Evolutionary conservation across 2,329 filamentous ascomycete species (phyloP).

Genomic region (Microdochium paspali): DNA sequence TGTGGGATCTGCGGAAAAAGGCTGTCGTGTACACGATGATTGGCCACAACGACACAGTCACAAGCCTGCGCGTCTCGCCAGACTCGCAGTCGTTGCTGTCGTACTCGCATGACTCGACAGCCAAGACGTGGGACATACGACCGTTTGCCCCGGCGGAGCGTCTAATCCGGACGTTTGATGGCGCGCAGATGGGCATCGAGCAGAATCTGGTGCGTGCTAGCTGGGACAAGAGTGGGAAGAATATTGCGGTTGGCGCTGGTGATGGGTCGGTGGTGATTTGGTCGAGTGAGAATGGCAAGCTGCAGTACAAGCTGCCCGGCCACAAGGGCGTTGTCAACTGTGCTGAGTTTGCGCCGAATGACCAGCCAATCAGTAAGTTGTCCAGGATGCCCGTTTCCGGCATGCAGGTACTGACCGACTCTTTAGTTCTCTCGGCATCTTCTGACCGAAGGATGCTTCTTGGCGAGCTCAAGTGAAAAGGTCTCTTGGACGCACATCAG

Average conservation of each 20-base stretch:
- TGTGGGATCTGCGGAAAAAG: slow-evolving; percentile 94
- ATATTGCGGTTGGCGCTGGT: slow-evolving; percentile 79
- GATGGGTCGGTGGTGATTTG: slow-evolving; percentile 88
- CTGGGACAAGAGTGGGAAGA: slow-evolving; percentile 81
- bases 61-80: slow-evolving; percentile 82
- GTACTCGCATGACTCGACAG: slow-evolving; percentile 89
- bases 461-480: slow-evolving; percentile 64
- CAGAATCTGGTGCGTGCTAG: slow-evolving; percentile 86
- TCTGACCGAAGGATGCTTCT: slow-evolving; percentile 82
- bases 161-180: slow-evolving; percentile 80
- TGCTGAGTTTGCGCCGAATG: slow-evolving; percentile 77
- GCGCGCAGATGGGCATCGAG: slow-evolving; percentile 78
- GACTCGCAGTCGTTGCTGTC: slow-evolving; percentile 86
- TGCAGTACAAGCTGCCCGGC: slow-evolving; percentile 89
- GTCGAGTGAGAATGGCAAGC: slow-evolving; percentile 79
- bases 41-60: slow-evolving; percentile 87
- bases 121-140: slow-evolving; percentile 90
- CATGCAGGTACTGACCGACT: slow-evolving; percentile 27
- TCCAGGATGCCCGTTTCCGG: neutral
- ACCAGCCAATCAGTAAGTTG: slow-evolving; percentile 78
- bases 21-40: slow-evolving; percentile 77
- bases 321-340: slow-evolving; percentile 95
- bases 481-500: too few relatives aligned
- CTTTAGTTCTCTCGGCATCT: slow-evolving; percentile 75
- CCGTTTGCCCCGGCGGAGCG: slow-evolving; percentile 87